Base-by-base conservation (phyloP, 139 green algal genomes). In the Chlorella sp. region DNA sequence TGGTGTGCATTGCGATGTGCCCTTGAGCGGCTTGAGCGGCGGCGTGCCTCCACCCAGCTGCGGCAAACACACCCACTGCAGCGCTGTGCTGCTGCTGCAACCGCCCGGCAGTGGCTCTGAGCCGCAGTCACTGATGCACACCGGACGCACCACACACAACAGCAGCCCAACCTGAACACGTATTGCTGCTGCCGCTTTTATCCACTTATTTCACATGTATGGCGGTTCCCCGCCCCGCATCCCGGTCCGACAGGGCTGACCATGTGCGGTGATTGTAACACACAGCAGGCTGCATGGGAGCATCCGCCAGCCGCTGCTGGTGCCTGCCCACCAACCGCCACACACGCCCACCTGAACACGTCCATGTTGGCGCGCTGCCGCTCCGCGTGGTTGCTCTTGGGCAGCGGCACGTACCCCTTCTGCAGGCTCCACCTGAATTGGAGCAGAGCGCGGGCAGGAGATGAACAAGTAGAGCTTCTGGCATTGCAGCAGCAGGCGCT, bases 351-450 rank as follows among this genome's bases (percentile, higher is more conserved):
- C 74, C 51, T 78, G 68, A 86, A 92, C 11, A 95, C 88, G 51
- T 90, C 75, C 43, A 91, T 41, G 81, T 94, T 94, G 22, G 36
- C 46, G 26, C 69, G 65, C 78, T 94, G 92, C 26, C 92, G 87
- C 28, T 90, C 73, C 1, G 85, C 58, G 48, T 90, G 89, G 24
- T 86, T 82, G 24, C 87, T 92, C 78, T 96, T 95, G 40, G 93
- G 92, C 80, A 96, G 86, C 41, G 90, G 77, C 22, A 93, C 86
- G 74, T 90, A 92, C 22, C 92, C 92, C 46, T 92, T 90, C 80
- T 96, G 93, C 36, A 96, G n/a, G 34, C 85, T 87, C 91, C 93
- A 96, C 32, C 90, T 92, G 85, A 34, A 46, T 41, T 65, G 56
- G 36, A 40, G 28, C 11, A 24, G 60, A 16, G 56, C 30, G 56